phyloP scores from a whole-genome alignment of 2,329 filamentous ascomycete genomes.

The Penicillium sclerotiorum region DNA sequence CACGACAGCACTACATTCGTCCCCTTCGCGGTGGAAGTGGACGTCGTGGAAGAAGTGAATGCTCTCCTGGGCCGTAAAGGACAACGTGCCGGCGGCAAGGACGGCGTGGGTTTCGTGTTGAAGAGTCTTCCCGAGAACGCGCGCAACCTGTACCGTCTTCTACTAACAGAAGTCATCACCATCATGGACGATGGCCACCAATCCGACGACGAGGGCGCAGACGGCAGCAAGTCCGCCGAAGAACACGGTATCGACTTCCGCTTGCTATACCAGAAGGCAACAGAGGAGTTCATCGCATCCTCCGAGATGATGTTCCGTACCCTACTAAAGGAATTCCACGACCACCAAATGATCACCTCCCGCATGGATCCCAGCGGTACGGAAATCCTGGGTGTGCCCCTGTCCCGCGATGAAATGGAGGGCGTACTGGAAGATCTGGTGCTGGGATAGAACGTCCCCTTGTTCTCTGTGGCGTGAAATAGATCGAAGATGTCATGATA shows the following conservation, averaged over 20 bases:
- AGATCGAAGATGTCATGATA: conserved; percentile 35
- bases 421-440: conserved; percentile 77
- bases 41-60: conserved; percentile 88
- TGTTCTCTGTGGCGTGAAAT: conserved; percentile 14
- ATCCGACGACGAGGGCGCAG: conserved; percentile 54
- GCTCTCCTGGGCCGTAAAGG: conserved; percentile 80
- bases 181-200: conserved; percentile 58
- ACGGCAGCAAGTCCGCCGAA: conserved; percentile 30
- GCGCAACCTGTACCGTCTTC: conserved; percentile 78
- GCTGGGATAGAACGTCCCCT: conserved; percentile 29
- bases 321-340: conserved; percentile 93
- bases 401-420: conserved; percentile 86
- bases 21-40: conserved; percentile 71
- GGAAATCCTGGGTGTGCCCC: conserved; percentile 82
- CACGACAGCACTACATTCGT: conserved; percentile 93
- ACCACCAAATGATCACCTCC: conserved; percentile 95
- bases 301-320: conserved; percentile 96
- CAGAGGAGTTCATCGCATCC: conserved; percentile 95
- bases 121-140: conserved; percentile 91
- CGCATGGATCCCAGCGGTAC: conserved; percentile 82
- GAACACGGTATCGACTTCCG: conserved; percentile 80
- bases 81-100: conserved; percentile 79
- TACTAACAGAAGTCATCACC: conserved; percentile 81
- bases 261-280: conserved; percentile 89
- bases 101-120: conserved; percentile 88